Evolutionary conservation across 2,329 filamentous ascomycete species (phyloP), one percentile per base, ranked within the genome.

Genomic region (Zasmidium cellare): DNA sequence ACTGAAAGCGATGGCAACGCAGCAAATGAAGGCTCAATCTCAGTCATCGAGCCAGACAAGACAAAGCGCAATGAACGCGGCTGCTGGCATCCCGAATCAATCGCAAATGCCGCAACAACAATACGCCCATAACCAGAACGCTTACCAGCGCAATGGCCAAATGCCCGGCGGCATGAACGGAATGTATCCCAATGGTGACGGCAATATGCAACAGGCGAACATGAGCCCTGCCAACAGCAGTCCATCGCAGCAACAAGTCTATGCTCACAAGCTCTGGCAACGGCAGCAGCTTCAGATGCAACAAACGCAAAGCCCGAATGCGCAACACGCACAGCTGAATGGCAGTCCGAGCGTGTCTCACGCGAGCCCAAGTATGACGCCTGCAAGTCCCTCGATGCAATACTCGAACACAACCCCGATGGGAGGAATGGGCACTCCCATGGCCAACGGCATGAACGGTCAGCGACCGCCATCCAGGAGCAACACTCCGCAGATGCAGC

Each of bases 1-100:
- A 68, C 75, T 85, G 9, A 79, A 75, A 56, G 77, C 78, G 44
- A 68, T 83, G 61, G 81, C 83, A 2, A 81, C 77, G 1, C 79
- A 84, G 38, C 76, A 79, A 49, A 71, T 84, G 66, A 72, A 65
- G 64, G 69, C 76, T 61, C 76, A 75, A 65, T 64, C 65, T 19
- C 61, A 66, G 48, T 65, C 69, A 35, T 65, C 69, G 2, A 64
- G 64, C 18, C 72, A 68, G 46, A 70, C 69, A 23, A 64, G 71
- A 35, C 71, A 74, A 58, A 75, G 67, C 53, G 74, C 74, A 12
- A 70, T 75, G 59, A 74, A 72, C 38, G 73, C 74, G 45, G 74
- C 74, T 48, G 69, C 72, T 16, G 73, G 72, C 22, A 67, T 72
- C 16, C 47, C 61, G 28, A 58, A 59, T n/a, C 53, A 59, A 38